Base-by-base conservation (phyloP, 176 grass and related monocot genomes). In the Eragrostis nindensis region DNA sequence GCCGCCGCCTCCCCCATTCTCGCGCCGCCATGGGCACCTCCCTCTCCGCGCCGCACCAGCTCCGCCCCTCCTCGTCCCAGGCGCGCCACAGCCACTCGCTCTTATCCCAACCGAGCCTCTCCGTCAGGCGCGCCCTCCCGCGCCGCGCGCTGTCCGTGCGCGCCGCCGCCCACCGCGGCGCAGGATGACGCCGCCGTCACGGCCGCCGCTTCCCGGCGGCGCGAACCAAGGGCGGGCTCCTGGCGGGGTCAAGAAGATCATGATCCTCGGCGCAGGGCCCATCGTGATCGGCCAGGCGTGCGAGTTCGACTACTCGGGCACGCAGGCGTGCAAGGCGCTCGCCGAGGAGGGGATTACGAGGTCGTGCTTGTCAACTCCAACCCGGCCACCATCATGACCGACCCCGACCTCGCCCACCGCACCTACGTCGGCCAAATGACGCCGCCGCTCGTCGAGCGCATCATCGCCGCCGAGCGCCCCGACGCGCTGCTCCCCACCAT, bases 251-350 rank as follows among this genome's bases (percentile, higher is more conserved):
- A 93, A 91, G 74, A 99, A 91, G 83, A 99, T 99, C 43, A 83
- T 99, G 82, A 91, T 99, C 25, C 96, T 99, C 4, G 96, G 96
- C 25, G 96, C 96, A 0, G 96, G 96, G 39, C 96, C 96, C 1
- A 99, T 99, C 55, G 96, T 99, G 43, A 99, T 99, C 63, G 93
- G 93, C 1, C 96, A 95, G 87, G 96, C 96, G 43, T 99, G 96
- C 86, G 96, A 99, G 84, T 99, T 99, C 92, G 96, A 99, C 89
- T 99, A 99, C 88, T 99, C 96, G 5, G 92, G 96, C 13, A 99
- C 96, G 75, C 96, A 99, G 84, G 96, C 96, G 39, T 99, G 96
- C 96, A 99, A 93, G 80, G 90, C 96, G 27, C 90, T 99, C 29
- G 86, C 47, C 17, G 92, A 99, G 66, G 96, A 95, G 46, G 96